Conservation (phyloP, 345 rosid genomes). For the Ailanthus altissimus region DNA sequence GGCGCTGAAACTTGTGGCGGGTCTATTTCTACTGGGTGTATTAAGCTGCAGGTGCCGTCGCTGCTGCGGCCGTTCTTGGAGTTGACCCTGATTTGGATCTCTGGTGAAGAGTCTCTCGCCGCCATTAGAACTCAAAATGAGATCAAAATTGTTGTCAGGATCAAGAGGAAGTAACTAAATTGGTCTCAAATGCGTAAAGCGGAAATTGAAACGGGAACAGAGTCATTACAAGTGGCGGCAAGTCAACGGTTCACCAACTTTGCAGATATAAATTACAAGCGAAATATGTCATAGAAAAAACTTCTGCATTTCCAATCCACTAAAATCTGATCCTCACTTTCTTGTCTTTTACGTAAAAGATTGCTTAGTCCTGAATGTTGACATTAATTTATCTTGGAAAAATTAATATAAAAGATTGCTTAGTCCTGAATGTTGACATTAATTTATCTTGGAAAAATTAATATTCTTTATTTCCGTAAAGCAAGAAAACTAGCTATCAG, state of each 20-base stretch:
- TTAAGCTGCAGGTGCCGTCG: constrained; percentile 12
- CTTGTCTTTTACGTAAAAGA: not conserved
- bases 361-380: not conserved
- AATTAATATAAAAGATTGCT: not conserved
- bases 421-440: not conserved
- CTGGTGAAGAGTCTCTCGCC: constrained; percentile 18
- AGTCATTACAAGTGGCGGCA: not conserved
- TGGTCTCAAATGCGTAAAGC: not conserved
- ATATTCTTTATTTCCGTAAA: not conserved
- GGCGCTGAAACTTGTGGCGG: constrained; percentile 23
- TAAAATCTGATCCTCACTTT: not conserved
- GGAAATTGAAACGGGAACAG: not conserved
- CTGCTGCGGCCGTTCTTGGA: constrained; percentile 35
- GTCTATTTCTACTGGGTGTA: constrained; percentile 51
- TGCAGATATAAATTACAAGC: not conserved
- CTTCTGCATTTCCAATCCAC: constrained; percentile 9
- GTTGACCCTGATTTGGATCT: constrained; percentile 38
- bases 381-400: not conserved
- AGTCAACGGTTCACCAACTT: constrained; percentile 18
- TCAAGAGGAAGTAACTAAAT: not conserved
- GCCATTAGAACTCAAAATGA: constrained; percentile 14
- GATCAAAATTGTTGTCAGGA: not conserved
- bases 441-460: not conserved
- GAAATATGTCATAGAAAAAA: constrained; percentile 5
- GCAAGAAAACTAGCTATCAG: not conserved